phyloP scores from a whole-genome alignment of 306 rosid genomes.

The Hippophae rhamnoides region DNA sequence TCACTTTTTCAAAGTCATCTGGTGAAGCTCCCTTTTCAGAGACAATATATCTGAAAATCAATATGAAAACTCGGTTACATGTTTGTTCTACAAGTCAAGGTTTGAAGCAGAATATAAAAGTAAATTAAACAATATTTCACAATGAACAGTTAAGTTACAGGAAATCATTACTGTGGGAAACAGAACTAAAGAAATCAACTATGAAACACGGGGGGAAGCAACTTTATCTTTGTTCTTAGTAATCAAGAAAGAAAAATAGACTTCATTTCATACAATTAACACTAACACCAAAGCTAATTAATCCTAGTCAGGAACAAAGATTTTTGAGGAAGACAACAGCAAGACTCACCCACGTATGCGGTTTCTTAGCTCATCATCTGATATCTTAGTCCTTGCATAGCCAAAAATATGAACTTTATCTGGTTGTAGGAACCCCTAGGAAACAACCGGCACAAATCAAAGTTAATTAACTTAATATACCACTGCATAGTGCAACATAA shows the following conservation, averaged over 20 bases:
- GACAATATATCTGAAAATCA: slow-evolving; percentile 64
- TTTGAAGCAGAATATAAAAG: neutral
- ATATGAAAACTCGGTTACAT: slow-evolving; percentile 15
- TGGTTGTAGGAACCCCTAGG: slow-evolving; percentile 66
- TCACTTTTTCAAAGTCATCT: slow-evolving; percentile 36
- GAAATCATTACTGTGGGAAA: too few relatives aligned
- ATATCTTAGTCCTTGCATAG: slow-evolving; percentile 82
- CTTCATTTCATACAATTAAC: neutral
- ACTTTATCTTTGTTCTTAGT: neutral
- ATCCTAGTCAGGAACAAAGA: neutral
- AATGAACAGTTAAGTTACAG: too few relatives aligned
- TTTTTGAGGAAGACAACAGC: neutral
- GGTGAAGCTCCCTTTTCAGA: slow-evolving; percentile 41
- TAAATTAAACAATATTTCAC: neutral
- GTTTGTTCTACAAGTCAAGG: slow-evolving; percentile 13
- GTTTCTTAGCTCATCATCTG: slow-evolving; percentile 69
- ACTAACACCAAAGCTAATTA: neutral
- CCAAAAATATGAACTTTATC: slow-evolving; percentile 86
- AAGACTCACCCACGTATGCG: slow-evolving; percentile 65
- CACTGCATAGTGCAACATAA: neutral
- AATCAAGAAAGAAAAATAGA: neutral
- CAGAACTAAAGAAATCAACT: too few relatives aligned
- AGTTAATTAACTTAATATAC: neutral
- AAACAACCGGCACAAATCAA: slow-evolving; percentile 1
- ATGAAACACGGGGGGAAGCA: too few relatives aligned